Evolutionary conservation across 179 eudicot species (phyloP).

Genomic region (Vitellaria paradoxa): DNA sequence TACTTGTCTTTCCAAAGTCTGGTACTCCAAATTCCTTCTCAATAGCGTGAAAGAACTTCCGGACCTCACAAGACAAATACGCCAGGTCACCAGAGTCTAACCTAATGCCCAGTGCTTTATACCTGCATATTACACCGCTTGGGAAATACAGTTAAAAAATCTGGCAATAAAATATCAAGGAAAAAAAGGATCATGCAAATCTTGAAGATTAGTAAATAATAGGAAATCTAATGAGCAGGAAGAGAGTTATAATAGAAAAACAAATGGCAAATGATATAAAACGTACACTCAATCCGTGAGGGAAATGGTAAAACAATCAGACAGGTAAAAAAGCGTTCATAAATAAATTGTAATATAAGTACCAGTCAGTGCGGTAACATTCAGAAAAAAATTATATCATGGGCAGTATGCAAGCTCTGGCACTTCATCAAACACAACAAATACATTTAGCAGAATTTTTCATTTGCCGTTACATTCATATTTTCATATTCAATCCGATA

Average conservation of each 20-base stretch:
- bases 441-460: background rate
- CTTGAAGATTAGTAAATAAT: background rate
- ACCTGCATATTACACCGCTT: conserved; percentile 38
- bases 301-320: background rate
- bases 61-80: conserved; percentile 77
- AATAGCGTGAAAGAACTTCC: conserved; percentile 64
- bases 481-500: background rate
- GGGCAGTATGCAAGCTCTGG: background rate
- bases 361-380: background rate
- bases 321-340: background rate
- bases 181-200: background rate
- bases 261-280: background rate
- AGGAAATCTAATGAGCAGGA: background rate
- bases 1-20: conserved; percentile 66
- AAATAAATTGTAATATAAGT: background rate
- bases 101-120: conserved; percentile 81
- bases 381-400: background rate
- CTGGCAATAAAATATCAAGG: too few species aligned
- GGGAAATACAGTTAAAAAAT: background rate
- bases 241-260: background rate
- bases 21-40: conserved; percentile 74
- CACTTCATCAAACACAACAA: background rate
- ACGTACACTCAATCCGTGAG: background rate
- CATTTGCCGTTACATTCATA: background rate
- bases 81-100: conserved; percentile 98